These are phyloP conservation scores for Geranium incanum DNA, from an alignment of 441 rosid genomes.

Conservation along the genomic window DNA sequence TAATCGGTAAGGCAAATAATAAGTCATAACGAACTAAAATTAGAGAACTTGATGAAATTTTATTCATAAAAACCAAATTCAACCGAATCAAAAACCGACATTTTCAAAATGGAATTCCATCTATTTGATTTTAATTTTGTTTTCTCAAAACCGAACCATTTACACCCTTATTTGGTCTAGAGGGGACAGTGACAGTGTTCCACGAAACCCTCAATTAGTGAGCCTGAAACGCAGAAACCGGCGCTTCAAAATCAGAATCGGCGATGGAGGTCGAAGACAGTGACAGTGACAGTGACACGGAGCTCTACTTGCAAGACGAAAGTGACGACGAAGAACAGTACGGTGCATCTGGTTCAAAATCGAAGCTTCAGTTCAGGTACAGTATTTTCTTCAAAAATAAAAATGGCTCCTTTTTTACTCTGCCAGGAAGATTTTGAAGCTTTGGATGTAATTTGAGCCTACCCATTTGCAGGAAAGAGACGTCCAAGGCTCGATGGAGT, in stretches of 20 bases:
- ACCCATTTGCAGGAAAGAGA: constrained; percentile 40
- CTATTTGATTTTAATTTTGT: too few relatives aligned
- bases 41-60: too few relatives aligned
- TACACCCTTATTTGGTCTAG: too few relatives aligned
- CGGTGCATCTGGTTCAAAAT: constrained; percentile 20
- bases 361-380: constrained; percentile 42
- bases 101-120: too few relatives aligned
- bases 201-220: not conserved
- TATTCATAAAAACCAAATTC: too few relatives aligned
- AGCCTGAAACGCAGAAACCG: not conserved
- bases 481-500: constrained; percentile 67
- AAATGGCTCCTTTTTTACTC: not conserved
- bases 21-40: too few relatives aligned
- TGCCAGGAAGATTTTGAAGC: not conserved
- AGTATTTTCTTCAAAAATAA: not conserved
- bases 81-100: too few relatives aligned
- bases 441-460: not conserved
- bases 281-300: constrained; percentile 21
- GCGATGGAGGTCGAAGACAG: constrained; percentile 14
- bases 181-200: too few relatives aligned
- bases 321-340: constrained; percentile 31
- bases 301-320: constrained; percentile 12
- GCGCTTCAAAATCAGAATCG: not conserved
- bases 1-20: too few relatives aligned
- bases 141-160: too few relatives aligned